phyloP scores from a whole-genome alignment of 306 rosid genomes.

The Lathyrus aphaca region DNA sequence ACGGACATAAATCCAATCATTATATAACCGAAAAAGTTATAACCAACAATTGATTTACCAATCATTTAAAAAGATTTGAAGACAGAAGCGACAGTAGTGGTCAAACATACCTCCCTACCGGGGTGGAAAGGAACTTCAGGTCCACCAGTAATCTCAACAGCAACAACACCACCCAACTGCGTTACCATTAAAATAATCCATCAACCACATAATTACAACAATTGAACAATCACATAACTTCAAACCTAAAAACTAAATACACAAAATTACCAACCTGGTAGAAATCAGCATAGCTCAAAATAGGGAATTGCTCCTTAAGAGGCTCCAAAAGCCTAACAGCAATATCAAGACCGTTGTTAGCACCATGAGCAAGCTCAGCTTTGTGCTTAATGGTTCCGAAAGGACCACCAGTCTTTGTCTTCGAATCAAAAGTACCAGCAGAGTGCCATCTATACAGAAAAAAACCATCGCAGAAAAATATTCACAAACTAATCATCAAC shows the following conservation, averaged over 20 bases:
- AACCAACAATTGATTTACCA: neutral
- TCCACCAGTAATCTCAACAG: conserved; percentile 94
- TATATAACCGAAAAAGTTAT: neutral
- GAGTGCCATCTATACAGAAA: conserved; percentile 85
- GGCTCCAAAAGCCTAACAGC: conserved; percentile 95
- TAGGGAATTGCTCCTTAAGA: conserved; percentile 77
- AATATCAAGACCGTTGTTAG: conserved; percentile 88
- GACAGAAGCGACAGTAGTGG: neutral
- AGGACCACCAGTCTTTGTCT: conserved; percentile 85
- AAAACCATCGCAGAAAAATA: no score
- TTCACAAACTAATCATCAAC: no score
- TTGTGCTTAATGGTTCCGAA: conserved; percentile 79
- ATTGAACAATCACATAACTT: fast-evolving
- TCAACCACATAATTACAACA: neutral
- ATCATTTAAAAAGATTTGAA: neutral
- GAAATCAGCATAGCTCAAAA: conserved; percentile 74
- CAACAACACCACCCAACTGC: conserved; percentile 91
- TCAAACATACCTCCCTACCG: conserved; percentile 74
- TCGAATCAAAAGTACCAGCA: conserved; percentile 81
- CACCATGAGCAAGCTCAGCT: conserved; percentile 72
- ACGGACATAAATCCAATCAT: neutral
- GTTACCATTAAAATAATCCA: neutral
- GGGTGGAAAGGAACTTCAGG: conserved; percentile 98
- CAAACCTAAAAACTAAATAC: neutral
- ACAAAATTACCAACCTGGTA: conserved; percentile 57